Evolutionary conservation across 2,329 filamentous ascomycete genomes (phyloP).

Genomic region (Cordyceps militaris): DNA sequence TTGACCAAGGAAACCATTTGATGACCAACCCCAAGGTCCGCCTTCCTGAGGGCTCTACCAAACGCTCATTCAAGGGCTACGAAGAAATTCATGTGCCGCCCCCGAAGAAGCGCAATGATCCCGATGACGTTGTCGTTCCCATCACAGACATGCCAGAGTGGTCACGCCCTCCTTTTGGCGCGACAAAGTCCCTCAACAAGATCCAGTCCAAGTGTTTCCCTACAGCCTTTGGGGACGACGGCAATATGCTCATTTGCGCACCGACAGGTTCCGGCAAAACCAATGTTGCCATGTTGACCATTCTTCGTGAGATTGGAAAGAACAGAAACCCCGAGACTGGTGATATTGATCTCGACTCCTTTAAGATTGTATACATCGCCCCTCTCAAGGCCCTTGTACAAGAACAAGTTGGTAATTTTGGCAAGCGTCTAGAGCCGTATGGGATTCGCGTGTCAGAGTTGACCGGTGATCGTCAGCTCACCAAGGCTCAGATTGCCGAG

Average conservation of each 20-base stretch:
- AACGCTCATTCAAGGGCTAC: slow-evolving; percentile 93
- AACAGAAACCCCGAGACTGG: slow-evolving; percentile 82
- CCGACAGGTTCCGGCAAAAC: slow-evolving; percentile 97
- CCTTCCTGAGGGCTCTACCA: slow-evolving; percentile 88
- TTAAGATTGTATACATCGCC: slow-evolving; percentile 98
- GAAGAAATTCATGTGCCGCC: slow-evolving; percentile 96
- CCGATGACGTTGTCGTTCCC: slow-evolving; percentile 73
- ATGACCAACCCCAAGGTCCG: slow-evolving; percentile 99
- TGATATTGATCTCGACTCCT: slow-evolving; percentile 91
- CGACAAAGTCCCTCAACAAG: slow-evolving; percentile 80
- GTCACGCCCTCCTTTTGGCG: slow-evolving; percentile 80
- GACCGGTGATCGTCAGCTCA: slow-evolving; percentile 95
- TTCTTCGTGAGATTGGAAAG: slow-evolving; percentile 94
- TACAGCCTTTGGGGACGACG: slow-evolving; percentile 85
- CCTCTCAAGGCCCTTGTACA: slow-evolving; percentile 93
- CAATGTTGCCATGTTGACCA: slow-evolving; percentile 95
- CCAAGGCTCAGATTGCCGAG: slow-evolving; percentile 95
- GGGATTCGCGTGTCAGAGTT: slow-evolving; percentile 92
- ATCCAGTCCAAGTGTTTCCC: slow-evolving; percentile 93
- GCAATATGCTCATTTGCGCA: slow-evolving; percentile 96
- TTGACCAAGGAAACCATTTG: slow-evolving; percentile 95
- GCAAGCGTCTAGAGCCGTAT: slow-evolving; percentile 80
- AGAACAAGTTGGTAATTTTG: slow-evolving; percentile 97
- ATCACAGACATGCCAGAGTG: slow-evolving; percentile 87
- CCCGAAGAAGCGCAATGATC: slow-evolving; percentile 79